phyloP scores from a whole-genome alignment of 2,329 filamentous ascomycete species.

The Fusarium pseudonygamai region DNA sequence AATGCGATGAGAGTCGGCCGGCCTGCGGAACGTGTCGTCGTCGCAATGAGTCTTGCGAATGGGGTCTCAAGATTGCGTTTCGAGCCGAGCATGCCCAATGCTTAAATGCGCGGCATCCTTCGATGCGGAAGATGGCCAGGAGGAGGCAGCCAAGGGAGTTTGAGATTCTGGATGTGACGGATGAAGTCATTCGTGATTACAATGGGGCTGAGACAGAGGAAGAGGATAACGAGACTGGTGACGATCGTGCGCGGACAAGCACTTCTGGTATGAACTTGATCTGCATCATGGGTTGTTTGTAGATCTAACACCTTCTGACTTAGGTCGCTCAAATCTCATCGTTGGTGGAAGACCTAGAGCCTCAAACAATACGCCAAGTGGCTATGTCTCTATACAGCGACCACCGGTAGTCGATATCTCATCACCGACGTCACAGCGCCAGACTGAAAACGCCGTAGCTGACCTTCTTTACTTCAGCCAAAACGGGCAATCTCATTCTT shows the following conservation, averaged over 20 bases:
- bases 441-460: conserved; percentile 50
- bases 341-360: neutral
- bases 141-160: conserved; percentile 43
- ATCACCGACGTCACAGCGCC: conserved; percentile 40
- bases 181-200: conserved; percentile 51
- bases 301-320: neutral
- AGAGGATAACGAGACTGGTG: conserved; percentile 22
- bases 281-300: neutral
- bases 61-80: conserved; percentile 52
- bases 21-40: conserved; percentile 49
- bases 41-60: conserved; percentile 47
- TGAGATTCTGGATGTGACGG: conserved; percentile 51
- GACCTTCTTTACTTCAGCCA: conserved; percentile 50
- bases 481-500: conserved; percentile 37
- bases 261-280: conserved; percentile 6
- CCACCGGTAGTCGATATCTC: conserved; percentile 10
- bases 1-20: conserved; percentile 50
- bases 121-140: conserved; percentile 46
- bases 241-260: neutral
- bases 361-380: conserved; percentile 1
- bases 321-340: neutral
- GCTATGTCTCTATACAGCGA: conserved; percentile 10
- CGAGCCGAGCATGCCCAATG: conserved; percentile 49
- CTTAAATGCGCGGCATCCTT: conserved; percentile 47
- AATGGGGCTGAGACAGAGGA: conserved; percentile 40